Percentiles rank a stretch among this genome's conserved stretches.
Evolutionary conservation across 225 moss, liverwort and hornwort species (phyloP).

Genomic region (Marchantia polymorpha): DNA sequence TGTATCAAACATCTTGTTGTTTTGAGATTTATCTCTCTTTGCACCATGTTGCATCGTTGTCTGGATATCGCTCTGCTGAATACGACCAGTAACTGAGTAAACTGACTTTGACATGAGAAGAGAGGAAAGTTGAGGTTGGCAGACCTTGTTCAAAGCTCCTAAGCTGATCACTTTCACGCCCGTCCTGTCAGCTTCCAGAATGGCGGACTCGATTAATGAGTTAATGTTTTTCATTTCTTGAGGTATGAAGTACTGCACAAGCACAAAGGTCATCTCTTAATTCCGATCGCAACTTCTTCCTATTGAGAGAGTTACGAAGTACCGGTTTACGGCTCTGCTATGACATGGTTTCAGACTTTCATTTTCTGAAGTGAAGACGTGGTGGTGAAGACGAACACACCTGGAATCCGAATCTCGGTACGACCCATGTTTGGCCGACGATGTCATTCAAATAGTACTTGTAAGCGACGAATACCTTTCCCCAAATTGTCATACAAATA

Average conservation of each 20-base stretch:
- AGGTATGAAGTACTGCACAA: constrained; percentile 54
- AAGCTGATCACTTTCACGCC: constrained; percentile 52
- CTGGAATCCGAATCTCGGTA: constrained; percentile 78
- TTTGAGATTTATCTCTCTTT: no score
- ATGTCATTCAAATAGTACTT: constrained; percentile 41
- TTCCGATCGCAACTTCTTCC: neutral
- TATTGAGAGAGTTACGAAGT: neutral
- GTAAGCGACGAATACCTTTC: constrained; percentile 53
- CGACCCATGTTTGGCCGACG: constrained; percentile 68
- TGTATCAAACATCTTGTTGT: no score
- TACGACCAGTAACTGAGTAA: no score
- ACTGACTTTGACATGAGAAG: no score
- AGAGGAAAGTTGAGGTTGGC: no score
- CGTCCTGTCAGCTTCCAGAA: constrained; percentile 50
- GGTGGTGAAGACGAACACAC: constrained; percentile 24
- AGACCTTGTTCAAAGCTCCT: constrained; percentile 60
- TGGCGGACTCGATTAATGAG: constrained; percentile 46
- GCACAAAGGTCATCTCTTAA: neutral
- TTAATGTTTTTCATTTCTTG: constrained; percentile 43
- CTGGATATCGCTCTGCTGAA: no score
- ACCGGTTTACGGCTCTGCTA: no score
- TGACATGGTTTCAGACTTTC: no score
- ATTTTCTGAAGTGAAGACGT: neutral
- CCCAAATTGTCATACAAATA: constrained; percentile 52
- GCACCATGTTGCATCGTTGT: no score